A percentile compares a stretch with the other conserved stretches of the same genome.
phyloP scores from a whole-genome alignment of 1,139 yeast genomes.

The Citeromyces siamensis region DNA sequence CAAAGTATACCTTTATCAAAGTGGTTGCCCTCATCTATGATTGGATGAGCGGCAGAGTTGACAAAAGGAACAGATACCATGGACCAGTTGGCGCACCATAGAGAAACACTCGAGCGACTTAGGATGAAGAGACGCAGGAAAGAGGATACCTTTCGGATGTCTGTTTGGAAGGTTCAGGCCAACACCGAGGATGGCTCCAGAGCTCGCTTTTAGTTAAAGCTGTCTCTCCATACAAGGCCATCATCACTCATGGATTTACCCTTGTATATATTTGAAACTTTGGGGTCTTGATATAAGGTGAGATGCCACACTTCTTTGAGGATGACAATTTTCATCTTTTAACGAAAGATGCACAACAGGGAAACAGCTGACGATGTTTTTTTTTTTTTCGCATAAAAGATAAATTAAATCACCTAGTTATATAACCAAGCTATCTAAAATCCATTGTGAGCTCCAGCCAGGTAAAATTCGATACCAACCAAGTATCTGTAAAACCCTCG shows the following conservation, averaged over 20 bases:
- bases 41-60: slow-evolving; percentile 22
- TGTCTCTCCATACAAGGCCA: slow-evolving; percentile 56
- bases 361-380: too few species aligned
- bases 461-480: too few species aligned
- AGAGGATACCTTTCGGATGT: slow-evolving; percentile 50
- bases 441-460: too few species aligned
- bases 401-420: too few species aligned
- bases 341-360: too few species aligned
- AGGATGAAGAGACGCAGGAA: slow-evolving; percentile 17
- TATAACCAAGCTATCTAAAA: too few species aligned
- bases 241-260: slow-evolving; percentile 90
- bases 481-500: too few species aligned
- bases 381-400: too few species aligned
- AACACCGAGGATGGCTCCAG: slow-evolving; percentile 99
- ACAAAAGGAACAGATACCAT: slow-evolving; percentile 77
- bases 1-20: slow-evolving; percentile 32
- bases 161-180: slow-evolving; percentile 91
- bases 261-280: too few species aligned
- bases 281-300: too few species aligned
- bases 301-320: too few species aligned
- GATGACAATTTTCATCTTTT: too few species aligned
- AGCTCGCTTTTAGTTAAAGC: slow-evolving; percentile 71
- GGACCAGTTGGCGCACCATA: slow-evolving; percentile 85
- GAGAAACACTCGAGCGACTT: slow-evolving; percentile 23
- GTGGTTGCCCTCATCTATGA: slow-evolving; percentile 54